phyloP scores from a whole-genome alignment of 495 filamentous ascomycete species.

The Penicillium robsamsonii region DNA sequence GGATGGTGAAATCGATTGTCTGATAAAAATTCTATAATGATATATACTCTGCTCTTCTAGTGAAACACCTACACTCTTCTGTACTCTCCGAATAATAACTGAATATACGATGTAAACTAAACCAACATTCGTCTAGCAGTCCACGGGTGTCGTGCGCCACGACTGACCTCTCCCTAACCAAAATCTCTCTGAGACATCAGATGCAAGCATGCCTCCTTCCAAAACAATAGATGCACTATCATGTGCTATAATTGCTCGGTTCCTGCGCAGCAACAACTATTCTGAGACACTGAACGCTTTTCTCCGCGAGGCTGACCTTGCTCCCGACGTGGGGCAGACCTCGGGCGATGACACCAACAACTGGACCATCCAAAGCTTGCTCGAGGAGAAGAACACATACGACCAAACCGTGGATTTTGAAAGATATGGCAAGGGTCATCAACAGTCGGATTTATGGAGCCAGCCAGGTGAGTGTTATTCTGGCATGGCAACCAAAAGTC shows the following conservation, averaged over 20 bases:
- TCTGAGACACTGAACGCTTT: slow-evolving; percentile 59
- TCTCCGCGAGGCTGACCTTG: slow-evolving; percentile 59
- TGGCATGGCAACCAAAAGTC: not conserved
- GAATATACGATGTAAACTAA: not conserved
- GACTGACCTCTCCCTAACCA: not conserved
- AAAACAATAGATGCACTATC: slow-evolving; percentile 27
- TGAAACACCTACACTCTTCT: not conserved
- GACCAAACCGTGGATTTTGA: slow-evolving; percentile 59
- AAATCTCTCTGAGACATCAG: slow-evolving; percentile 1
- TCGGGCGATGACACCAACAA: slow-evolving; percentile 45
- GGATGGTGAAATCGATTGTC: slow-evolving; percentile 9
- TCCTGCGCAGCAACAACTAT: slow-evolving; percentile 59
- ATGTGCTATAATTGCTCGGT: slow-evolving; percentile 59
- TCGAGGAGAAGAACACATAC: slow-evolving; percentile 64
- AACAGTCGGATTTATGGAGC: slow-evolving; percentile 46
- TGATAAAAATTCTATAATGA: slow-evolving; percentile 15
- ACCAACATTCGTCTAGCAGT: not conserved
- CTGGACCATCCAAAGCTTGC: slow-evolving; percentile 61
- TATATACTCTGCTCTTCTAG: slow-evolving; percentile 10
- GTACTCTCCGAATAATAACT: not conserved
- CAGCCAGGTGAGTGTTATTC: slow-evolving; percentile 45
- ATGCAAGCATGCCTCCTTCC: slow-evolving; percentile 21
- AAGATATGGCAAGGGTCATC: slow-evolving; percentile 40
- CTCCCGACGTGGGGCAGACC: slow-evolving; percentile 38
- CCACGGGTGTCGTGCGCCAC: not conserved